Evolutionary conservation across 352 stramenopile species (phyloP).

Genomic region (Globisporangium cederbergense): DNA sequence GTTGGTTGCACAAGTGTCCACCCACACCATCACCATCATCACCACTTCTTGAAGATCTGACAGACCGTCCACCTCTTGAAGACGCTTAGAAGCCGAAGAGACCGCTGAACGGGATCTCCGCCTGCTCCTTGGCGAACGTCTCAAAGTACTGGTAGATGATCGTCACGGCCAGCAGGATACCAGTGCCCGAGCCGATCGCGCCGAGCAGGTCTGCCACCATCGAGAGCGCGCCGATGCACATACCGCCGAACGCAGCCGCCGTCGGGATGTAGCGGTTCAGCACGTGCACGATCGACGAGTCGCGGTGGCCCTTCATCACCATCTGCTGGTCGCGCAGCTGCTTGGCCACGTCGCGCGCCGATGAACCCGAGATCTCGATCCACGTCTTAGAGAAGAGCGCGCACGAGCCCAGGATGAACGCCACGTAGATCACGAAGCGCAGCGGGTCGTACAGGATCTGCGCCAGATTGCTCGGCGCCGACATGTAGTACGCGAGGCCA

Average conservation of each 20-base stretch:
- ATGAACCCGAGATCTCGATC: slow-evolving; percentile 99
- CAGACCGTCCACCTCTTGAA: not conserved
- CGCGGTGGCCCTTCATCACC: slow-evolving; percentile 99
- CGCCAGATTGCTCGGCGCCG: slow-evolving; percentile 91
- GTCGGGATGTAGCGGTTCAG: slow-evolving; percentile 99
- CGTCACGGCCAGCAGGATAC: slow-evolving; percentile 98
- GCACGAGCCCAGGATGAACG: slow-evolving; percentile 98
- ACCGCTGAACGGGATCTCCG: slow-evolving; percentile 72
- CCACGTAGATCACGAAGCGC: slow-evolving; percentile 98
- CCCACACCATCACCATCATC: not conserved
- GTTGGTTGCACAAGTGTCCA: not conserved
- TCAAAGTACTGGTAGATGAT: slow-evolving; percentile 99
- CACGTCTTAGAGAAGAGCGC: slow-evolving; percentile 99
- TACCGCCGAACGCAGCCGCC: slow-evolving; percentile 97
- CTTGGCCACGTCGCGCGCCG: slow-evolving; percentile 97
- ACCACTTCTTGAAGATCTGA: slow-evolving; percentile 11
- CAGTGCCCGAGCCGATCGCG: slow-evolving; percentile 98
- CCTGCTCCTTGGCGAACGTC: slow-evolving; percentile 94
- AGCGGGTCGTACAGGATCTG: slow-evolving; percentile 99
- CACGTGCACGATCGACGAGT: slow-evolving; percentile 96
- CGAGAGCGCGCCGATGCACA: slow-evolving; percentile 99
- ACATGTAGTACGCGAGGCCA: slow-evolving; percentile 98
- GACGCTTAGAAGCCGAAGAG: slow-evolving; percentile 81
- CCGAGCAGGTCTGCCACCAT: slow-evolving; percentile 98
- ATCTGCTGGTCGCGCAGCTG: slow-evolving; percentile 99